phyloP scores from a whole-genome alignment of 345 rosid species.

The Sisymbrium irio region DNA sequence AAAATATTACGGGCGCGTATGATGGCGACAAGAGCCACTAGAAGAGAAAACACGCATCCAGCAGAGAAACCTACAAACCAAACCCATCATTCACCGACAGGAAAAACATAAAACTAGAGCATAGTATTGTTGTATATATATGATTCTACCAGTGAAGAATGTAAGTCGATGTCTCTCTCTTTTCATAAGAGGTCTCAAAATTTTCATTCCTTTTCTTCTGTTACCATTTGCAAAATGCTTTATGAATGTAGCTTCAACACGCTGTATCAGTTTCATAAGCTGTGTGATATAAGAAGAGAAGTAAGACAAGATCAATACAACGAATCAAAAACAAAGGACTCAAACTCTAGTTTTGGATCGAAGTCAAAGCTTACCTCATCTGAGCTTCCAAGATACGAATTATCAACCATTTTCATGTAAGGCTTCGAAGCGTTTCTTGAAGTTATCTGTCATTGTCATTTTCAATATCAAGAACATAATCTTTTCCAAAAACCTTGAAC shows the following conservation, averaged over 20 bases:
- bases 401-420: slow-evolving; percentile 45
- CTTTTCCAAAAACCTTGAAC: background rate
- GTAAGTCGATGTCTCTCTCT: slow-evolving; percentile 56
- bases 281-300: slow-evolving; percentile 20
- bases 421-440: slow-evolving; percentile 37
- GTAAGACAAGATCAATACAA: slow-evolving; percentile 1
- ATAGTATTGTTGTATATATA: background rate
- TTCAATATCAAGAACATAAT: background rate
- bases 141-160: slow-evolving; percentile 44
- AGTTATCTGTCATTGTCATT: slow-evolving; percentile 28
- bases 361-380: slow-evolving; percentile 16
- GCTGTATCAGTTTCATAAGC: slow-evolving; percentile 50
- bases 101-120: slow-evolving; percentile 12
- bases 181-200: slow-evolving; percentile 49
- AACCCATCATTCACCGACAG: background rate
- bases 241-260: slow-evolving; percentile 59
- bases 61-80: slow-evolving; percentile 47
- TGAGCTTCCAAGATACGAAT: slow-evolving; percentile 41
- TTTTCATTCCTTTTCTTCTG: slow-evolving; percentile 53
- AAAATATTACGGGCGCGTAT: slow-evolving; percentile 38
- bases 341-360: background rate
- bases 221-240: slow-evolving; percentile 67
- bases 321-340: background rate
- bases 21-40: slow-evolving; percentile 42
- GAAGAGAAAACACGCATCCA: slow-evolving; percentile 52